These are phyloP conservation scores for Triticum timopheevii DNA, from an alignment of 176 grass and related monocot genomes.

Conservation along the genomic window DNA sequence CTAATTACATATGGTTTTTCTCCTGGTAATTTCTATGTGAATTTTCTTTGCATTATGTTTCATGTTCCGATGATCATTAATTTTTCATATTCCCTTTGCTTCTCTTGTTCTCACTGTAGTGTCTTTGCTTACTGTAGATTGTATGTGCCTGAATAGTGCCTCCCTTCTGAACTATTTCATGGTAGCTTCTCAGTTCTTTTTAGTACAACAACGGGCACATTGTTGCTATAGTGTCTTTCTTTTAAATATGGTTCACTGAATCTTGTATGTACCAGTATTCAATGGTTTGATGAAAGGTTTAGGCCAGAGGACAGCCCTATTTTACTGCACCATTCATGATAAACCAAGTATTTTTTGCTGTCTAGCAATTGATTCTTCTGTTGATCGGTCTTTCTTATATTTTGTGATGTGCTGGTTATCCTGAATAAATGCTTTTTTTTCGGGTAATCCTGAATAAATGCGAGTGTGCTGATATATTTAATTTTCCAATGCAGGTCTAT, in stretches of 20 bases:
- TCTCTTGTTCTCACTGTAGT: background rate
- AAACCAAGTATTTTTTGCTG: background rate
- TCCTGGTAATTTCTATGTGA: background rate
- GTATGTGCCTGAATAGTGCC: background rate
- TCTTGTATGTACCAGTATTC: background rate
- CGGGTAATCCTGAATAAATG: background rate
- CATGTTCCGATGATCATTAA: background rate
- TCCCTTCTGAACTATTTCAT: background rate
- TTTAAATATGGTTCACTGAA: background rate
- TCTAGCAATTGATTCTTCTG: background rate
- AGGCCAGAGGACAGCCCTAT: background rate
- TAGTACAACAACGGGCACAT: background rate
- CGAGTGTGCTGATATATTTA: background rate
- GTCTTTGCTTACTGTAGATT: background rate
- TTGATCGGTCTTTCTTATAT: background rate
- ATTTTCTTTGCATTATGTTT: background rate
- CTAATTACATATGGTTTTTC: background rate
- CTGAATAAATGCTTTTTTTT: background rate
- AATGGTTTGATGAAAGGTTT: background rate
- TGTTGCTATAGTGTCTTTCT: background rate
- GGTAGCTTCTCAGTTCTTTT: background rate
- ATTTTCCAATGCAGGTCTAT: background rate
- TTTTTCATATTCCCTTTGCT: background rate
- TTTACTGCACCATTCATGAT: background rate
- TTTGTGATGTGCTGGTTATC: background rate